These are phyloP conservation scores for Xerocomus brunneocitrinus DNA, from an alignment of 768 basidiomycete species.

Conservation along the genomic window DNA sequence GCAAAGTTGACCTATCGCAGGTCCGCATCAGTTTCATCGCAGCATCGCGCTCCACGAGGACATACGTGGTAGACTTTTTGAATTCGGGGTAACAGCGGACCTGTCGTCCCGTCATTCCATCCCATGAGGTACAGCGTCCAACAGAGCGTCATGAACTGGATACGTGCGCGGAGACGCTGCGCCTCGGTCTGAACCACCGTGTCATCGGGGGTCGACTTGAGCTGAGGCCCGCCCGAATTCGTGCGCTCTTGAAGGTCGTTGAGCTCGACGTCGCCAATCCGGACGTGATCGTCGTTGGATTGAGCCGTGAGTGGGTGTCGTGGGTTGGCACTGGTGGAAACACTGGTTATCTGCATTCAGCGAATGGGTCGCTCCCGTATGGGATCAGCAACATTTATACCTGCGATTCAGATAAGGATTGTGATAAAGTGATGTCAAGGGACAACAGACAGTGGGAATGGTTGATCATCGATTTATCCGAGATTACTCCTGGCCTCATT, in stretches of 20 bases:
- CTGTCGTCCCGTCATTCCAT: conserved; percentile 38
- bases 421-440: background rate
- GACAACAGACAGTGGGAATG: background rate
- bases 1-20: conserved; percentile 34
- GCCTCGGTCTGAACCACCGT: conserved; percentile 11
- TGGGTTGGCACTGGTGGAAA: conserved; percentile 3
- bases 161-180: conserved; percentile 18
- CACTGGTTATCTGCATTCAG: conserved; percentile 12
- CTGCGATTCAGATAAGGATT: background rate
- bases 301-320: conserved; percentile 4
- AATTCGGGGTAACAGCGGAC: conserved; percentile 37
- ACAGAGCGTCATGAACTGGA: conserved; percentile 35
- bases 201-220: background rate
- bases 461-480: background rate
- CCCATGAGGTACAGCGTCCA: conserved; percentile 34
- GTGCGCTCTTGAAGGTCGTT: conserved; percentile 1
- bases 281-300: background rate
- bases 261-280: conserved; percentile 4
- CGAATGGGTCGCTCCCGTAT: background rate
- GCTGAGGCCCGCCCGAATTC: background rate
- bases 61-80: conserved; percentile 34
- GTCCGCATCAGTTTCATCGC: background rate
- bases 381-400: background rate
- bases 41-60: background rate
- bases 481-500: background rate